phyloP scores from a whole-genome alignment of 1,284 basidiomycete genomes.

The Sutorius eximius region DNA sequence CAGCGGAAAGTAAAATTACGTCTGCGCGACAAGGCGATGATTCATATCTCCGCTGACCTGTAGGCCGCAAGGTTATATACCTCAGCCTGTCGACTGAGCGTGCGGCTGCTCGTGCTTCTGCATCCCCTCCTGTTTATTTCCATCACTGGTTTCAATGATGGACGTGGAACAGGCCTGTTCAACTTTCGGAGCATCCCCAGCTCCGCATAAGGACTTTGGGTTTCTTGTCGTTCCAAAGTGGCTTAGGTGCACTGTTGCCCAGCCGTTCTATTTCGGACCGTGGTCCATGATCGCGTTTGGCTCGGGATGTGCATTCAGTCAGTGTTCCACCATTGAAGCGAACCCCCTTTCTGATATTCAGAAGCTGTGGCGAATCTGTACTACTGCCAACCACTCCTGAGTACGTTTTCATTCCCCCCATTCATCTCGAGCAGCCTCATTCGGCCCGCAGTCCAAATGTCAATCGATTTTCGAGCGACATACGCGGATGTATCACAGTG shows the following conservation, averaged over 20 bases:
- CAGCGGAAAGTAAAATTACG: slow-evolving; percentile 1
- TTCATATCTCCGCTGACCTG: slow-evolving; percentile 9
- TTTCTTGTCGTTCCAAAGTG: slow-evolving; percentile 17
- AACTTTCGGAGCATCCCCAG: background rate
- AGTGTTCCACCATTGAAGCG: background rate
- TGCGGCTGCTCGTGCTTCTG: background rate
- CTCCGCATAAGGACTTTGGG: slow-evolving; percentile 19
- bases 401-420: slow-evolving; percentile 30
- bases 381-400: slow-evolving; percentile 70
- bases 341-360: slow-evolving; percentile 4
- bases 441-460: slow-evolving; percentile 49
- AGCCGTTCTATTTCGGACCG: slow-evolving; percentile 17
- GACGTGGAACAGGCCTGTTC: slow-evolving; percentile 14
- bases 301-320: slow-evolving; percentile 20
- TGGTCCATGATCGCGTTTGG: slow-evolving; percentile 19
- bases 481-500: slow-evolving; percentile 58
- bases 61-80: slow-evolving; percentile 17
- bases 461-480: slow-evolving; percentile 49
- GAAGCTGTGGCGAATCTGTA: slow-evolving; percentile 64
- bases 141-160: slow-evolving; percentile 13
- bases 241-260: slow-evolving; percentile 12
- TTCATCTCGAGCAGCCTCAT: background rate
- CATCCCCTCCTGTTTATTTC: background rate
- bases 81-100: background rate
- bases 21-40: slow-evolving; percentile 16